phyloP scores from a whole-genome alignment of 345 rosid genomes.

The Rhizophora apiculata region DNA sequence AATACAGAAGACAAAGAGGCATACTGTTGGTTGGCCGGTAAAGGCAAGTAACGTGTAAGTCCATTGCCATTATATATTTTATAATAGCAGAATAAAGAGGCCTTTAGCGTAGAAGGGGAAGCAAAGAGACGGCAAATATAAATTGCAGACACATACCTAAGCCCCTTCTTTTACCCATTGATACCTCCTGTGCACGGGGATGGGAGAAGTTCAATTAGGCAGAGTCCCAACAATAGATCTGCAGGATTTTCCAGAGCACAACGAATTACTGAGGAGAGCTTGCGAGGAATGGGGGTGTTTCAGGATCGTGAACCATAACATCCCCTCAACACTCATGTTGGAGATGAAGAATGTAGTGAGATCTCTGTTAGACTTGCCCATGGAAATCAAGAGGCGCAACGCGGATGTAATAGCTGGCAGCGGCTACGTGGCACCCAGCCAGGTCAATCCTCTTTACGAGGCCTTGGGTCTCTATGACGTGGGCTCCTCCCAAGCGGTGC shows the following conservation, averaged over 20 bases:
- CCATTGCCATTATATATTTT: too few species aligned
- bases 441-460: slow-evolving; percentile 72
- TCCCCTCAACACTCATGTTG: slow-evolving; percentile 42
- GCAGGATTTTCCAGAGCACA: slow-evolving; percentile 37
- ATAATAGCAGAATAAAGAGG: too few species aligned
- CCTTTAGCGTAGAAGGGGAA: too few species aligned
- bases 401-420: slow-evolving; percentile 61
- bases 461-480: slow-evolving; percentile 73
- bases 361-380: slow-evolving; percentile 62
- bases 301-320: slow-evolving; percentile 63
- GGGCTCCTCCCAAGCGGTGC: slow-evolving; percentile 58
- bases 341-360: slow-evolving; percentile 73
- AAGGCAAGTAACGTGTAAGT: too few species aligned
- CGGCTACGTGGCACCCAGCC: slow-evolving; percentile 57
- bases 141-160: too few species aligned
- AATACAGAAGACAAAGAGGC: too few species aligned
- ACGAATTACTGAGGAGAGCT: slow-evolving; percentile 44
- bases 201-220: slow-evolving; percentile 4
- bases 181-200: background rate
- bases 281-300: slow-evolving; percentile 83
- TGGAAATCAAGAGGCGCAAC: slow-evolving; percentile 61
- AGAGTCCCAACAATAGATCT: slow-evolving; percentile 51
- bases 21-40: too few species aligned
- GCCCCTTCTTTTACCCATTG: too few species aligned
- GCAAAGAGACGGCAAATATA: too few species aligned